Base-by-base conservation (phyloP, 768 basidiomycete species). In the Pilatotrama ljubarskyi region DNA sequence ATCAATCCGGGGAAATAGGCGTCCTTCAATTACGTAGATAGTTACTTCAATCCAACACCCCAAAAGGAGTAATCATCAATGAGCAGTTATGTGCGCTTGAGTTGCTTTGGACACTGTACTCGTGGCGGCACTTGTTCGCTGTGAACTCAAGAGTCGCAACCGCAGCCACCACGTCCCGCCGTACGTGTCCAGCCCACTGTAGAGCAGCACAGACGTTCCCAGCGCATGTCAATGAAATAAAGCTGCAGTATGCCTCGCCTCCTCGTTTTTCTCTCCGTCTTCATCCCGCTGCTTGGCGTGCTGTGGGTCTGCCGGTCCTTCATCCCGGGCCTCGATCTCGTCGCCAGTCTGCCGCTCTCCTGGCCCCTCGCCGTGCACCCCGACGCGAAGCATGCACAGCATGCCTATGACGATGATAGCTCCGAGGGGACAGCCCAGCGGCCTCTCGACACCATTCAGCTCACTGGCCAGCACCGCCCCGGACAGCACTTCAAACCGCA, bases 301-400 rank as follows among this genome's bases (percentile, higher is more conserved):
- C 42, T 69, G 56, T 59, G 61, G 46, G 63, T 64, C 43, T 59
- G 55, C 36, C 68, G 66, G 32, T 58, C 64, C 20, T 64, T 63
- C 61, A 46, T 64, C 32, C 58, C 58, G 24, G 35, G 32, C 29
- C 46, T 63, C 42, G 68, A 66, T 26, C 43, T 61, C 37, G 55
- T 62, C 32, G 58, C 60, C 36, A 65, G 62, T 37, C 35, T 64
- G 18, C 63, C 61, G 36, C 58, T 67, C 53, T 62, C 66, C 1
- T 69, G 64, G 67, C 67, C 67, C 0, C 55, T 69, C 37, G 65
- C 68, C 26, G 46, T 62, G 3, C 68, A 71, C 44, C 64, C 68
- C 14, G 68, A 68, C 51, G 35, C n/a, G 1, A 58, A 59, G 13
- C 22, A 11, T 36, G 35, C 57, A 20, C 68, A 62, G 37, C 49